A percentile compares a stretch with the other conserved stretches of the same genome.
Conservation (phyloP, 1,284 basidiomycete genomes). For the Apiotrichum sp. region DNA sequence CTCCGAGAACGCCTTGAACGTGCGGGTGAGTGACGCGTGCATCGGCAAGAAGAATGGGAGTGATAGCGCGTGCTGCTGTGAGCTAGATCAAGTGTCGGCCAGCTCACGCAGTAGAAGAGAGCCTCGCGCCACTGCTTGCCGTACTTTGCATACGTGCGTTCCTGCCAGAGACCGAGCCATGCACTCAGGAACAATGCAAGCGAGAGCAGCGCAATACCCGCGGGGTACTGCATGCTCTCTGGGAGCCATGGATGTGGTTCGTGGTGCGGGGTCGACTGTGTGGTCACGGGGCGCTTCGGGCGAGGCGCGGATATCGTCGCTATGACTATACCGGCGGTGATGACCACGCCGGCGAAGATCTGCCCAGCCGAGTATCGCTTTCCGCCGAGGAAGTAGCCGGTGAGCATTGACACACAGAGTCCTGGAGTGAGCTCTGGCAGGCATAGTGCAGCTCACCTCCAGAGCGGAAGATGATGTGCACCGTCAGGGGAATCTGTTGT, state of each 20-base stretch:
- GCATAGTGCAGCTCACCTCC: constrained; percentile 69
- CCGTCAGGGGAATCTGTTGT: constrained; percentile 72
- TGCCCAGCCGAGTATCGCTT: constrained; percentile 65
- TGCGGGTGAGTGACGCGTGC: constrained; percentile 53
- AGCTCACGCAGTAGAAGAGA: constrained; percentile 65
- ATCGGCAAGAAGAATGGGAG: constrained; percentile 69
- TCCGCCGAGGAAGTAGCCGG: constrained; percentile 39
- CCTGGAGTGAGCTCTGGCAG: constrained; percentile 20
- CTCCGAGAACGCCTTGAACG: constrained; percentile 33
- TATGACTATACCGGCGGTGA: constrained; percentile 73
- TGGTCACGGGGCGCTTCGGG: not conserved
- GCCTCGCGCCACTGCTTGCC: constrained; percentile 77
- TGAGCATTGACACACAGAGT: constrained; percentile 46
- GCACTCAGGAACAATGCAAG: constrained; percentile 74
- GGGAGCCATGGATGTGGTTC: constrained; percentile 10
- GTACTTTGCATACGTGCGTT: constrained; percentile 67
- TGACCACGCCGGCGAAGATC: constrained; percentile 64
- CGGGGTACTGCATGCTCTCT: constrained; percentile 54
- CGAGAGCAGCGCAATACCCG: constrained; percentile 67
- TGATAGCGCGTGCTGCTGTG: constrained; percentile 53
- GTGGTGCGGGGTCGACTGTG: not conserved
- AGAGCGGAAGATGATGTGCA: constrained; percentile 91
- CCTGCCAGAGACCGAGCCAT: constrained; percentile 78
- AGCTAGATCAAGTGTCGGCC: not conserved
- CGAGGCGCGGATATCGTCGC: constrained; percentile 69